Percentiles rank a stretch among this genome's conserved stretches.
Conservation (phyloP, 768 basidiomycete genomes). For the Sporobolomyces pararoseus region DNA sequence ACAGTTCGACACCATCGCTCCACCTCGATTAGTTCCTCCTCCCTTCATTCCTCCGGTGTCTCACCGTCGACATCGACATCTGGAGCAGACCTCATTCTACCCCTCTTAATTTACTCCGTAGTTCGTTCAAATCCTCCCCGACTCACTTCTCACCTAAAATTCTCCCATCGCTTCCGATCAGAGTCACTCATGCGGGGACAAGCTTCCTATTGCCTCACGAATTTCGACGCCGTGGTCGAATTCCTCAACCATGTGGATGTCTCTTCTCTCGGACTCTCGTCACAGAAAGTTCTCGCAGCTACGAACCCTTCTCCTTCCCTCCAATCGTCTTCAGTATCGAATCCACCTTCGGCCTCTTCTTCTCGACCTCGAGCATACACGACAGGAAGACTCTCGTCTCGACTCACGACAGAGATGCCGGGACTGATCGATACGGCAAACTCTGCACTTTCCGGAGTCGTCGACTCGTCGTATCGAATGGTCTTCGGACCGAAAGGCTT, state of each 20-base stretch:
- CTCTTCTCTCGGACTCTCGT: slow-evolving; percentile 59
- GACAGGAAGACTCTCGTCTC: slow-evolving; percentile 11
- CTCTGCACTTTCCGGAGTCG: slow-evolving; percentile 66
- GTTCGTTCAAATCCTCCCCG: slow-evolving; percentile 86
- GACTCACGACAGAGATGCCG: slow-evolving; percentile 56
- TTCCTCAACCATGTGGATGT: slow-evolving; percentile 94
- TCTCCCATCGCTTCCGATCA: slow-evolving; percentile 59
- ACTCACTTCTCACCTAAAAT: slow-evolving; percentile 64
- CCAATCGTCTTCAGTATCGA: neutral
- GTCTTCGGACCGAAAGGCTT: slow-evolving; percentile 56
- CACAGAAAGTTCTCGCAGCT: slow-evolving; percentile 48
- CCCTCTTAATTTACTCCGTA: slow-evolving; percentile 87
- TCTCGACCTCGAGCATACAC: slow-evolving; percentile 11
- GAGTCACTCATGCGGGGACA: slow-evolving; percentile 63
- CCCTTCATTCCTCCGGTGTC: neutral
- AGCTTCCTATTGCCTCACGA: slow-evolving; percentile 87
- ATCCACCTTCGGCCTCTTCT: neutral
- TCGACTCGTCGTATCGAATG: slow-evolving; percentile 80
- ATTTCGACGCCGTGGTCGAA: slow-evolving; percentile 89
- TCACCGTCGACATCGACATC: slow-evolving; percentile 47
- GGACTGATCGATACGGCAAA: slow-evolving; percentile 67
- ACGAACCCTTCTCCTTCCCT: neutral
- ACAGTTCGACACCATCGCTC: slow-evolving; percentile 1
- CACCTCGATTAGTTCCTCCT: neutral
- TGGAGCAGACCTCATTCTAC: slow-evolving; percentile 85